Evolutionary conservation across 108 stramenopile species (phyloP), one percentile per base, ranked within the genome.

Genomic region (Nitzschia sp.): DNA sequence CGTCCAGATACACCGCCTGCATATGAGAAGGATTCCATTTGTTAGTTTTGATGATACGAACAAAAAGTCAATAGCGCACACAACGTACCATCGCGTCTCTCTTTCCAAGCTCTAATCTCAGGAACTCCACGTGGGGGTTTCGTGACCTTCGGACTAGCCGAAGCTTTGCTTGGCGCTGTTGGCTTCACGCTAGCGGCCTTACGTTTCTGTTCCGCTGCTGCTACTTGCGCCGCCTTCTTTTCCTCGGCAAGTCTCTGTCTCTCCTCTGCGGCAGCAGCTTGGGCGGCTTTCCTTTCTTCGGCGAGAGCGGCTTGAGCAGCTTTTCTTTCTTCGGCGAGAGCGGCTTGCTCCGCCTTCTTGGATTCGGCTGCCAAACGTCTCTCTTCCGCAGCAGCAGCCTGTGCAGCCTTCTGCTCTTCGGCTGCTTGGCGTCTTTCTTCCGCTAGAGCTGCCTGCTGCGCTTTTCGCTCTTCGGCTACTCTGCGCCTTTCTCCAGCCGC

Each of bases 61-160:
- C n/a, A n/a, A n/a, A n/a, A n/a, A n/a, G n/a, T n/a, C n/a, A n/a
- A n/a, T n/a, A n/a, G n/a, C n/a, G n/a, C n/a, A 13, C 27, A 69
- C 21, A 21, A 71, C 69, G 16, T 83, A 45, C 88, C 88, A 77
- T 93, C 88, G 13, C 76, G 55, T 32, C 77, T 64, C 67, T 80
- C 60, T 45, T 69, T 76, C 91, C 91, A 93, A 30, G 57, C 70
- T 30, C 69, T 74, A 65, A 91, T 83, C 11, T 85, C 82, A 16
- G 90, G 90, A 2, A 88, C 82, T 1, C 90, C 87, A 25, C 63
- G 73, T 11, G 87, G 90, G 28, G 83, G 80, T 15, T 19, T 26
- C 33, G 76, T 50, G 27, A 52, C 69, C 41, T 54, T 45, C 30
- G 33, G 45, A 17, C 41, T 44, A 26, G 45, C 53, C n/a, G 44